Percentiles rank a stretch among this genome's conserved stretches.
These are phyloP conservation scores for Apiospora sp. DNA, from an alignment of 2,329 filamentous ascomycete genomes.

Conservation along the genomic window DNA sequence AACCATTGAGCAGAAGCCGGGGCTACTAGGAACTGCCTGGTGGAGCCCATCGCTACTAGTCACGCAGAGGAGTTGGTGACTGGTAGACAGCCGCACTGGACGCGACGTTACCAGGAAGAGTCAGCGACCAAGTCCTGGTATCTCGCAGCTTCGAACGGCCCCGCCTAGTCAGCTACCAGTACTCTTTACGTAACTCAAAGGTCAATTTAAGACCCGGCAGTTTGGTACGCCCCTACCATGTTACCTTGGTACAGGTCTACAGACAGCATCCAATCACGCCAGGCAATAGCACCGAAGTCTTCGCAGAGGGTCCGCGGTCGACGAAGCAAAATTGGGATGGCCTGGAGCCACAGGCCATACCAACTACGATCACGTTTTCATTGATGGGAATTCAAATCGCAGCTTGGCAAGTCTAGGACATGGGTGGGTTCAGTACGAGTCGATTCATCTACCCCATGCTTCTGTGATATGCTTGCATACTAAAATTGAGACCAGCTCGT, in stretches of 20 bases:
- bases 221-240: neutral
- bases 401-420: neutral
- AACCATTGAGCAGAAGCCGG: neutral
- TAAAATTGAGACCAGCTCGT: neutral
- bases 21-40: neutral
- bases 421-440: neutral
- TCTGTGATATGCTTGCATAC: neutral
- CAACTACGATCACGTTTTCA: neutral
- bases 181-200: neutral
- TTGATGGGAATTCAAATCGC: neutral
- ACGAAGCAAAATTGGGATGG: neutral
- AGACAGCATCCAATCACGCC: neutral
- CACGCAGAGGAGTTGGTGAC: neutral
- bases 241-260: neutral
- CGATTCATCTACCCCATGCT: slow-evolving; percentile 2
- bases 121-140: neutral
- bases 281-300: neutral
- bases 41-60: slow-evolving; percentile 6
- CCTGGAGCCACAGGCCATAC: neutral
- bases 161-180: neutral
- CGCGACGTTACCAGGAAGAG: slow-evolving; percentile 1
- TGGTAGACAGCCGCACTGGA: neutral
- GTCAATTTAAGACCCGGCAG: neutral
- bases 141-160: neutral
- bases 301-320: neutral